phyloP scores from a whole-genome alignment of 1,284 basidiomycete genomes.

The Ustilago loliicola region DNA sequence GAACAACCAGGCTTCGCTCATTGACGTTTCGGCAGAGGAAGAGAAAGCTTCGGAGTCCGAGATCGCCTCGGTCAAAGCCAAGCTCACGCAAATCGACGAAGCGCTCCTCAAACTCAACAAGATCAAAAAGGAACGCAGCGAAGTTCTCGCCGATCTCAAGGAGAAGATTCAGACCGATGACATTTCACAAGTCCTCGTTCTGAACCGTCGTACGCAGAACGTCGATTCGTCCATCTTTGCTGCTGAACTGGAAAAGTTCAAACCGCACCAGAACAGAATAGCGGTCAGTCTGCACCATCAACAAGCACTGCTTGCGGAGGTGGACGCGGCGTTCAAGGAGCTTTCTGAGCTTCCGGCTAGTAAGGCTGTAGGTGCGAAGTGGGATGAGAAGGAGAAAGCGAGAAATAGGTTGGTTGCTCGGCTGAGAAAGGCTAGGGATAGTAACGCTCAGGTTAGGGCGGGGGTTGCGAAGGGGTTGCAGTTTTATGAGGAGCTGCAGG shows the following conservation, averaged over 20 bases:
- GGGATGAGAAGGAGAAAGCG: slow-evolving; percentile 80
- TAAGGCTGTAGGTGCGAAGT: slow-evolving; percentile 77
- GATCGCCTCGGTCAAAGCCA: slow-evolving; percentile 37
- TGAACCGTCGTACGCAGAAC: slow-evolving; percentile 87
- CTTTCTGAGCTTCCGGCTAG: slow-evolving; percentile 61
- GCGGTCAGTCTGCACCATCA: slow-evolving; percentile 83
- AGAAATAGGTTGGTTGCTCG: slow-evolving; percentile 81
- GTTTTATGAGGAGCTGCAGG: slow-evolving; percentile 87
- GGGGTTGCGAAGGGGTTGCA: slow-evolving; percentile 87
- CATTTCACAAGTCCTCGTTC: slow-evolving; percentile 91
- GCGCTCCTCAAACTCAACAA: slow-evolving; percentile 56
- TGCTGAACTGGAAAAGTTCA: slow-evolving; percentile 93
- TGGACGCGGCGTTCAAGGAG: slow-evolving; percentile 46
- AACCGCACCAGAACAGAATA: slow-evolving; percentile 87
- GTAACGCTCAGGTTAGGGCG: slow-evolving; percentile 86
- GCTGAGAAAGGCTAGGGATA: slow-evolving; percentile 82
- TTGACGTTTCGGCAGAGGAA: slow-evolving; percentile 56
- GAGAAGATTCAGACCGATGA: slow-evolving; percentile 97
- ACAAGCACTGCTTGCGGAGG: slow-evolving; percentile 75
- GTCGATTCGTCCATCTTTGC: slow-evolving; percentile 91
- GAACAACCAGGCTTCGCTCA: slow-evolving; percentile 35
- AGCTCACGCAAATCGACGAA: slow-evolving; percentile 55
- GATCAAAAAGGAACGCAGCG: slow-evolving; percentile 78
- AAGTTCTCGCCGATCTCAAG: slow-evolving; percentile 91
- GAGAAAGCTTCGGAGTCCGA: slow-evolving; percentile 46